phyloP scores from a whole-genome alignment of 331 rosid genomes.

The Prunus yedoensis region DNA sequence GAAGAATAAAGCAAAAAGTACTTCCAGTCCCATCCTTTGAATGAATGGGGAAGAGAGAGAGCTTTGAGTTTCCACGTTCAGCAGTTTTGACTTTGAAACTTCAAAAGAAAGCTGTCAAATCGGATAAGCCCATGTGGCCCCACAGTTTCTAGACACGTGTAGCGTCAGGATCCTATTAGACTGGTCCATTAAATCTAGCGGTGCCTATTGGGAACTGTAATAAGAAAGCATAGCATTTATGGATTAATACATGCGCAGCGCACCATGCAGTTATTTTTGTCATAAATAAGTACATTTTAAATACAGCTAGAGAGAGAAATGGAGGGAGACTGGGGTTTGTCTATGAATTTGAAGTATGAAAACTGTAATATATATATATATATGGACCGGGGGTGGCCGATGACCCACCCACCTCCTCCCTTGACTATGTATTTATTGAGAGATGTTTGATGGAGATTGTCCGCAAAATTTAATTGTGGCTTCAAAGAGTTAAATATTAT shows the following conservation, averaged over 20 bases:
- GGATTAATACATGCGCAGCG: no score
- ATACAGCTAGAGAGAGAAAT: not conserved
- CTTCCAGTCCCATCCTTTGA: conserved; percentile 11
- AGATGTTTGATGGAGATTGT: not conserved
- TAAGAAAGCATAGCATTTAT: not conserved
- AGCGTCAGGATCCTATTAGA: not conserved
- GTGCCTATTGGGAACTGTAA: not conserved
- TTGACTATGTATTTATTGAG: not conserved
- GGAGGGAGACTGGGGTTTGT: not conserved
- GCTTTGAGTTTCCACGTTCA: not conserved
- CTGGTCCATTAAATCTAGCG: not conserved
- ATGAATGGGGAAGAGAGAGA: not conserved
- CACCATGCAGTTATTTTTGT: not conserved
- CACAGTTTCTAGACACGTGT: not conserved
- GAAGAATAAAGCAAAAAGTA: not conserved
- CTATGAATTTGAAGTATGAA: not conserved
- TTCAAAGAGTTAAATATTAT: not conserved
- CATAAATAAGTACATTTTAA: not conserved
- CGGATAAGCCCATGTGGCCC: not conserved
- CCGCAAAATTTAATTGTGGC: not conserved
- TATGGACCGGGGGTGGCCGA: conserved; percentile 16
- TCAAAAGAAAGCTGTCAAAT: not conserved
- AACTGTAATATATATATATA: not conserved
- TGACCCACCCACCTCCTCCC: conserved; percentile 3
- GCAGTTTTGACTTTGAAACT: conserved; percentile 27